Evolutionary conservation across 2,329 filamentous ascomycete genomes (phyloP).

Genomic region (Aspergillus quadricinctus): DNA sequence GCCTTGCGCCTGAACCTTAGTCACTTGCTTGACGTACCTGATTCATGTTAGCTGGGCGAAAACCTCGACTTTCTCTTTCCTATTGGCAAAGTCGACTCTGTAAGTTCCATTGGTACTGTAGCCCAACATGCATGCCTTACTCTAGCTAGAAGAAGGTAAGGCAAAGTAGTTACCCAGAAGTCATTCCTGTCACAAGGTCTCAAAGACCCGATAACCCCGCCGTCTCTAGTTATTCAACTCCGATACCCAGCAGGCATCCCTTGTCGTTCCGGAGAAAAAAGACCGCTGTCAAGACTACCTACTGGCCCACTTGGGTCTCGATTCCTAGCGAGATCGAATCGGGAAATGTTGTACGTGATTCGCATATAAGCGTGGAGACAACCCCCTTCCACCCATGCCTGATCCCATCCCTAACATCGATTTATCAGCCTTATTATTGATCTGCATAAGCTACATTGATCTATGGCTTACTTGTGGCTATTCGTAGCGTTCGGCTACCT

Average conservation of each 20-base stretch:
- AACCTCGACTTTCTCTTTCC: background rate
- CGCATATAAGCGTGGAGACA: background rate
- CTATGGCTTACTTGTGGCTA: conserved; percentile 29
- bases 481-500: conserved; percentile 33
- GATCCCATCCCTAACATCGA: background rate
- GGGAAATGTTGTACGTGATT: background rate
- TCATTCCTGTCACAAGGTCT: background rate
- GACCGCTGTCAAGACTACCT: background rate
- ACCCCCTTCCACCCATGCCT: background rate
- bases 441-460: background rate
- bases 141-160: background rate
- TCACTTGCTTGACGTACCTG: background rate
- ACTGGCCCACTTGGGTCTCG: background rate
- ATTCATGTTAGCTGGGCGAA: background rate
- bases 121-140: background rate
- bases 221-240: background rate
- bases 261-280: background rate
- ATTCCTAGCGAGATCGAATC: background rate
- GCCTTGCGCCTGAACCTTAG: background rate
- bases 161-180: background rate
- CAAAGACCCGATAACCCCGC: background rate
- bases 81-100: background rate
- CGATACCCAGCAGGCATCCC: background rate
- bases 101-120: background rate
- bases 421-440: background rate